These are phyloP conservation scores for Ligustrum vulgare DNA, from an alignment of 257 asterid species.

Conservation along the genomic window DNA sequence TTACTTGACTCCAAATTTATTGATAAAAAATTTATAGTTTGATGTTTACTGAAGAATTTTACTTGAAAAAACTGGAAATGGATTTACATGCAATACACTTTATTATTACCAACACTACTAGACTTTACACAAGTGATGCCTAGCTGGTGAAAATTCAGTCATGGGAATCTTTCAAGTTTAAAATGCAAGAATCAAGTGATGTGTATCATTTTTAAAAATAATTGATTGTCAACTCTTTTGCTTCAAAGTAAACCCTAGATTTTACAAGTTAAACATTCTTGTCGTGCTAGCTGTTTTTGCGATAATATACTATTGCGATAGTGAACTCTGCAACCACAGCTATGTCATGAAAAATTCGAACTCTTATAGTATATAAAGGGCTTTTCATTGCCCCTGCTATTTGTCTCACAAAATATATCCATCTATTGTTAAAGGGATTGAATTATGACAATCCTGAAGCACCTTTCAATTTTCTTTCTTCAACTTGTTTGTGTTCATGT, in stretches of 20 bases:
- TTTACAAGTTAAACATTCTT: background rate
- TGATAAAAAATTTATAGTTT: no score
- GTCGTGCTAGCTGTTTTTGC: constrained; percentile 3
- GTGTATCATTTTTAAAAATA: background rate
- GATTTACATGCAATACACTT: no score
- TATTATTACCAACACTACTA: no score
- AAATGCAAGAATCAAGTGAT: background rate
- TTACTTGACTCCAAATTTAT: no score
- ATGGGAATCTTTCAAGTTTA: background rate
- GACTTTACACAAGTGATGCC: background rate
- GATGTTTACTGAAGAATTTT: no score
- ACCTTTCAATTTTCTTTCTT: constrained; percentile 22
- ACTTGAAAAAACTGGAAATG: no score
- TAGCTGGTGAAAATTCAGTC: background rate
- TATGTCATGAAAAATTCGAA: background rate
- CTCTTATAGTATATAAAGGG: background rate
- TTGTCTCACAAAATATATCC: background rate
- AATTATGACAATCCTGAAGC: constrained; percentile 36
- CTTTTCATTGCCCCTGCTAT: background rate
- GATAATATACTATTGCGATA: background rate
- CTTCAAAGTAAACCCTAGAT: background rate
- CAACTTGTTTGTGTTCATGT: background rate
- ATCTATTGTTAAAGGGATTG: background rate
- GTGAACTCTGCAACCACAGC: background rate
- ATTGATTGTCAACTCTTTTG: background rate